Percentiles rank a stretch among this genome's conserved stretches.
Evolutionary conservation across 2,329 filamentous ascomycete species (phyloP).

Genomic region (Penicillium sp.): DNA sequence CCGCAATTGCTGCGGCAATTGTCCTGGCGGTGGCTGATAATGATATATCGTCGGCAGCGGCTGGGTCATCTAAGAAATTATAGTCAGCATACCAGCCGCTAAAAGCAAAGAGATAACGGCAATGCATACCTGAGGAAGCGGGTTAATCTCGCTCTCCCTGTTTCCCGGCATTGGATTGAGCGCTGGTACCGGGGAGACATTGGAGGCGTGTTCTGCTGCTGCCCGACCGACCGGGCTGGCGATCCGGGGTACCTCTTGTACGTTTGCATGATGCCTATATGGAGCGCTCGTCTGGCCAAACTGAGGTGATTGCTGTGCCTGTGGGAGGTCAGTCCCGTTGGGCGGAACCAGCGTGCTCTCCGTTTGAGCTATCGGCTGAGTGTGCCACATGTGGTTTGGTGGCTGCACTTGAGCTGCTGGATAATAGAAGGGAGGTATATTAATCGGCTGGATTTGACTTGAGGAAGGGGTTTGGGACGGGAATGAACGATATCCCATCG

Average conservation of each 20-base stretch:
- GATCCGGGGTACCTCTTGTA: neutral
- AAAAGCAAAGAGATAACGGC: neutral
- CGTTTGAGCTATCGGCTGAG: neutral
- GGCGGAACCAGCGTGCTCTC: neutral
- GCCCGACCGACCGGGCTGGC: neutral
- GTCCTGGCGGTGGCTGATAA: slow-evolving; percentile 7
- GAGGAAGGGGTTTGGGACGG: slow-evolving; percentile 2
- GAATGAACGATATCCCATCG: slow-evolving; percentile 9
- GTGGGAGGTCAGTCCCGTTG: neutral
- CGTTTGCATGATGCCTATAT: neutral
- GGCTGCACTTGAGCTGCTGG: slow-evolving; percentile 9
- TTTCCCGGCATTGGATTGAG: neutral
- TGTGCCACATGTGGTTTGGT: slow-evolving; percentile 7
- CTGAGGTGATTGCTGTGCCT: neutral
- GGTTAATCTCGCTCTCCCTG: neutral
- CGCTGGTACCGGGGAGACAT: neutral
- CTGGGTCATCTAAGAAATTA: neutral
- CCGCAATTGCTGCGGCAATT: slow-evolving; percentile 2
- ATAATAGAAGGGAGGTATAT: slow-evolving; percentile 15
- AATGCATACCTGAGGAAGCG: slow-evolving; percentile 5
- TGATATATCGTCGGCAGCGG: slow-evolving; percentile 8
- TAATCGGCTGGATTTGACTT: neutral
- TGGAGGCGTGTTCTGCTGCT: slow-evolving; percentile 3
- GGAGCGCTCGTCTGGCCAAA: neutral
- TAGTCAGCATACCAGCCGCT: neutral